These are phyloP conservation scores for Solanum etuberosum DNA, from an alignment of 257 asterid species.

Conservation along the genomic window DNA sequence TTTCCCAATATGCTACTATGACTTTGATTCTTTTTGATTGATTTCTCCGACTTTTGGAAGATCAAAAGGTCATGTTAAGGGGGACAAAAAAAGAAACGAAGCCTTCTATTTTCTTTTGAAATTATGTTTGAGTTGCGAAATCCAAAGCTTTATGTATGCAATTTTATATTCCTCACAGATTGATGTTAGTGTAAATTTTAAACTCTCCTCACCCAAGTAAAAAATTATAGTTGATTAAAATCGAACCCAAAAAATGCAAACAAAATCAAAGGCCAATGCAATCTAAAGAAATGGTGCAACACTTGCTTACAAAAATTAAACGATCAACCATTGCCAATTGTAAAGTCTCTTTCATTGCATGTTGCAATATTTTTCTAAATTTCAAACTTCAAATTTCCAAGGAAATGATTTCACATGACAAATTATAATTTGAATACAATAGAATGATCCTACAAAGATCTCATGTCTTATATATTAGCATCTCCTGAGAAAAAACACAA, in stretches of 20 bases:
- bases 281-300: no score
- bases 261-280: no score
- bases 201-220: not conserved
- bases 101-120: no score
- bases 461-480: not conserved
- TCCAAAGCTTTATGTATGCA: no score
- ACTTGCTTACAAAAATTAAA: not conserved
- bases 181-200: not conserved
- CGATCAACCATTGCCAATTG: not conserved
- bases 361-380: not conserved
- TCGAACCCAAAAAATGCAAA: not conserved
- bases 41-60: not conserved
- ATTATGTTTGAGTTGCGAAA: not conserved
- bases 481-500: not conserved
- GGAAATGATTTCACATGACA: not conserved
- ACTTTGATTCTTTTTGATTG: not conserved
- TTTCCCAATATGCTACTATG: not conserved
- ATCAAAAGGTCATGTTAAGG: not conserved
- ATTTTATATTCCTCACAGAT: not conserved
- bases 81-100: not conserved
- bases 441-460: not conserved
- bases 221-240: not conserved
- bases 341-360: no score
- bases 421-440: not conserved
- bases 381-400: no score